phyloP scores from a whole-genome alignment of 108 stramenopile genomes.

The Pseudonitzschia delicatissima region DNA sequence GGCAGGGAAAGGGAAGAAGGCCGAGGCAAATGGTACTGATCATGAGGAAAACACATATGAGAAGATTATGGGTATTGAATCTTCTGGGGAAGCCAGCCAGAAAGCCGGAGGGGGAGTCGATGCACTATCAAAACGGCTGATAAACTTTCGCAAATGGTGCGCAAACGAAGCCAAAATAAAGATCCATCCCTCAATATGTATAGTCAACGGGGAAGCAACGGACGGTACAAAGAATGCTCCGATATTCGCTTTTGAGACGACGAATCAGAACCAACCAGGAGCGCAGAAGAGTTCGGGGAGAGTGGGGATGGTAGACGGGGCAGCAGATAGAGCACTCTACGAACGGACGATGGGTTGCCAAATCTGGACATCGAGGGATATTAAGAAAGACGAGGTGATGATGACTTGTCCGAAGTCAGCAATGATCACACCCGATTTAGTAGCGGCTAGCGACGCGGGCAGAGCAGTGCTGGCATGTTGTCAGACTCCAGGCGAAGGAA shows the following conservation, averaged over 20 bases:
- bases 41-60: conserved; percentile 37
- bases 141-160: conserved; percentile 75
- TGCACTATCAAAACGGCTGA: conserved; percentile 60
- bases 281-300: conserved; percentile 30
- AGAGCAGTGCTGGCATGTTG: conserved; percentile 74
- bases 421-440: conserved; percentile 83
- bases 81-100: conserved; percentile 20
- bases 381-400: conserved; percentile 77
- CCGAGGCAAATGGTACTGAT: neutral
- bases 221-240: conserved; percentile 87
- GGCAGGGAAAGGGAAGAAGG: neutral
- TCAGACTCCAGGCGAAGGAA: conserved; percentile 11
- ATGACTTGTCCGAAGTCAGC: conserved; percentile 65
- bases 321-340: conserved; percentile 65
- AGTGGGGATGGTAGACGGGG: conserved; percentile 69
- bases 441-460: conserved; percentile 85
- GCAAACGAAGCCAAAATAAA: conserved; percentile 56
- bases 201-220: conserved; percentile 87
- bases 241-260: conserved; percentile 57
- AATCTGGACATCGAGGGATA: conserved; percentile 63
- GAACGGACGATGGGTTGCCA: conserved; percentile 88
- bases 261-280: conserved; percentile 16
- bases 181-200: conserved; percentile 69
- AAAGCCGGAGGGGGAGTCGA: conserved; percentile 40
- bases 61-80: conserved; percentile 44